phyloP scores from a whole-genome alignment of 805 yeast genomes.

The Cyberlindnera japonica region DNA sequence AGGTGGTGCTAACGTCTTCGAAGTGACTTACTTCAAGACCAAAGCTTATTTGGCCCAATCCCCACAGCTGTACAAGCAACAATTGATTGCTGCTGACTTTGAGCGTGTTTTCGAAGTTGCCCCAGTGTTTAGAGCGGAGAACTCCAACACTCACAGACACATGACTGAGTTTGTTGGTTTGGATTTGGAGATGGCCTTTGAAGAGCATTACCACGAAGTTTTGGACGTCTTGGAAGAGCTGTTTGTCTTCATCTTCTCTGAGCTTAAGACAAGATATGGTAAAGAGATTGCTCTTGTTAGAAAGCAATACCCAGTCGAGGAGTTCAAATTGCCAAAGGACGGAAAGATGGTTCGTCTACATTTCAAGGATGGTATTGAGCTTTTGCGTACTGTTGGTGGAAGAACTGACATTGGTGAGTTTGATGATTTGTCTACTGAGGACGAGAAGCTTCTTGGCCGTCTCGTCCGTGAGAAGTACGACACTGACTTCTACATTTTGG shows the following conservation, averaged over 20 bases:
- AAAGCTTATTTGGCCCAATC: conserved; percentile 95
- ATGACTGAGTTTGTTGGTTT: conserved; percentile 98
- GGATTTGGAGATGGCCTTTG: conserved; percentile 97
- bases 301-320: conserved; percentile 96
- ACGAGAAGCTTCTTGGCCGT: conserved; percentile 90
- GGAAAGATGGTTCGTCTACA: conserved; percentile 90
- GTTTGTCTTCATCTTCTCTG: conserved; percentile 83
- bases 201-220: conserved; percentile 96
- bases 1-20: conserved; percentile 97
- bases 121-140: conserved; percentile 98
- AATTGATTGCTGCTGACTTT: conserved; percentile 95
- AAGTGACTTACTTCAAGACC: conserved; percentile 87
- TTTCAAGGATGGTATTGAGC: conserved; percentile 85
- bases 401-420: conserved; percentile 69
- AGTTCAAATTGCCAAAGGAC: conserved; percentile 87
- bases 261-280: conserved; percentile 74
- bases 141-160: conserved; percentile 98
- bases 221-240: conserved; percentile 59
- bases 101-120: conserved; percentile 95
- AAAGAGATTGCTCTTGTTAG: conserved; percentile 87
- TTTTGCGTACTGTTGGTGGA: conserved; percentile 85
- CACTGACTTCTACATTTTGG: conserved; percentile 96
- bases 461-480: conserved; percentile 90
- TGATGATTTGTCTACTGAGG: conserved; percentile 90
- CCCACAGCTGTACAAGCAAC: conserved; percentile 97